phyloP scores from a whole-genome alignment of 164 flowering plant species.

The Euptelea pleiosperma region DNA sequence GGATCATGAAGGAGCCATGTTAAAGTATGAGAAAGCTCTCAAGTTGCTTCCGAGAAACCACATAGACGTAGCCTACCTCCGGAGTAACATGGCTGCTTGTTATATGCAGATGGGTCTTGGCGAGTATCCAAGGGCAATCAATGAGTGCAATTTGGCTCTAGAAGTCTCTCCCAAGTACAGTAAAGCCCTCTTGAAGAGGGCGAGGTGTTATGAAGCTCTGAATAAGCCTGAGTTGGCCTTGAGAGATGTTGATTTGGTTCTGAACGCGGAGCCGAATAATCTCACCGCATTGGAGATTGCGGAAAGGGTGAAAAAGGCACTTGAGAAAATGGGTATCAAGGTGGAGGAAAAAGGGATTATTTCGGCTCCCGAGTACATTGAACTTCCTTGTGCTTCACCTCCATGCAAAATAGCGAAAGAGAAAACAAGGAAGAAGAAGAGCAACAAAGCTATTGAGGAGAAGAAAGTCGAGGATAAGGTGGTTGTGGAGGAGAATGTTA shows the following conservation, averaged over 20 bases:
- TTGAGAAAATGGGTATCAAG: constrained; percentile 41
- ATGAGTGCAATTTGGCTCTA: constrained; percentile 86
- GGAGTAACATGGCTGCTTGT: constrained; percentile 83
- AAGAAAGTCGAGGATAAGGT: constrained; percentile 47
- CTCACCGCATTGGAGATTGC: constrained; percentile 63
- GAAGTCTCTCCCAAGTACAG: constrained; percentile 74
- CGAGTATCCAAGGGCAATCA: constrained; percentile 74
- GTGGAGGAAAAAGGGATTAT: constrained; percentile 35
- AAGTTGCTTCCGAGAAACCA: constrained; percentile 72
- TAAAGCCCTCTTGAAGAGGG: constrained; percentile 79
- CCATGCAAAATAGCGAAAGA: constrained; percentile 27
- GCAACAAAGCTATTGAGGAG: constrained; percentile 13
- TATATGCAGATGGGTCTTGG: constrained; percentile 80
- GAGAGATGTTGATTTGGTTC: constrained; percentile 58
- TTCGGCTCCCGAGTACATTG: constrained; percentile 38
- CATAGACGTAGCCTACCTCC: constrained; percentile 58
- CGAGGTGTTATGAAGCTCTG: constrained; percentile 77
- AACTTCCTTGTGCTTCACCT: constrained; percentile 25
- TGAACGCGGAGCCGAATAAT: constrained; percentile 65
- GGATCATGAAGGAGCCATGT: constrained; percentile 75
- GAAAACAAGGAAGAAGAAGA: constrained; percentile 47
- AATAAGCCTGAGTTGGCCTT: constrained; percentile 68
- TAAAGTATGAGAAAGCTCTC: constrained; percentile 79
- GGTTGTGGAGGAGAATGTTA: constrained; percentile 56
- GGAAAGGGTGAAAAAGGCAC: constrained; percentile 45